Evolutionary conservation across 2,329 filamentous ascomycete genomes (phyloP).

Genomic region (Neobulgaria alba): DNA sequence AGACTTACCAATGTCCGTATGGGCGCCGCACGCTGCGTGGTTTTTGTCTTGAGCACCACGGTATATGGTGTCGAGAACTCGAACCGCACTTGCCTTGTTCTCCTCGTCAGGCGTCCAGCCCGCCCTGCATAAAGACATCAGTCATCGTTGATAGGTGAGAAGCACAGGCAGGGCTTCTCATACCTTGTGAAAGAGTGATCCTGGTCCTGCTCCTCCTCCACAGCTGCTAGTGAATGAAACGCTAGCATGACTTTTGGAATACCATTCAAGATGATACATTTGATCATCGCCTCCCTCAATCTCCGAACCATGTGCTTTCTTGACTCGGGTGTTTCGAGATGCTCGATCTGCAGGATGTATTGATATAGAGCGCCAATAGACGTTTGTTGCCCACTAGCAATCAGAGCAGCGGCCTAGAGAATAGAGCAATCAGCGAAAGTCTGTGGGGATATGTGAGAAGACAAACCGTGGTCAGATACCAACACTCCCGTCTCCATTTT

Average conservation of each 20-base stretch:
- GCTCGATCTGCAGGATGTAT: not conserved
- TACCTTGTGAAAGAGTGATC: not conserved
- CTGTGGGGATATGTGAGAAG: not conserved
- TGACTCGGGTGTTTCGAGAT: not conserved
- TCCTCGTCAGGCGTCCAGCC: not conserved
- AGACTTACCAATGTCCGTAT: not conserved
- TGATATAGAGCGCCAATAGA: not conserved
- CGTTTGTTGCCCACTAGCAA: not conserved
- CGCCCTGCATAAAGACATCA: not conserved
- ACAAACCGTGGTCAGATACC: not conserved
- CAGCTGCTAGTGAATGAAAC: not conserved
- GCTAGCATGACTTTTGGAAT: slow-evolving; percentile 1
- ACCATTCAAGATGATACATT: slow-evolving; percentile 1
- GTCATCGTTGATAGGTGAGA: not conserved
- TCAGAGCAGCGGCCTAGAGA: not conserved
- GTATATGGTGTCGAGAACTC: slow-evolving; percentile 1
- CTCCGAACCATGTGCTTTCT: not conserved
- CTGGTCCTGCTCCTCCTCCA: not conserved
- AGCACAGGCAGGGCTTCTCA: not conserved
- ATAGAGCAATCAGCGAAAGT: not conserved
- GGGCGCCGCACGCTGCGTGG: not conserved
- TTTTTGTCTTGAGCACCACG: not conserved
- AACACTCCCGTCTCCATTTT: not conserved
- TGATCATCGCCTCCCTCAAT: slow-evolving; percentile 1
- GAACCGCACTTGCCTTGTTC: not conserved